Evolutionary conservation across 1,139 yeast species (phyloP), one percentile per base, ranked within the genome.

Genomic region (Blastobotrys raffinosifermentans): DNA sequence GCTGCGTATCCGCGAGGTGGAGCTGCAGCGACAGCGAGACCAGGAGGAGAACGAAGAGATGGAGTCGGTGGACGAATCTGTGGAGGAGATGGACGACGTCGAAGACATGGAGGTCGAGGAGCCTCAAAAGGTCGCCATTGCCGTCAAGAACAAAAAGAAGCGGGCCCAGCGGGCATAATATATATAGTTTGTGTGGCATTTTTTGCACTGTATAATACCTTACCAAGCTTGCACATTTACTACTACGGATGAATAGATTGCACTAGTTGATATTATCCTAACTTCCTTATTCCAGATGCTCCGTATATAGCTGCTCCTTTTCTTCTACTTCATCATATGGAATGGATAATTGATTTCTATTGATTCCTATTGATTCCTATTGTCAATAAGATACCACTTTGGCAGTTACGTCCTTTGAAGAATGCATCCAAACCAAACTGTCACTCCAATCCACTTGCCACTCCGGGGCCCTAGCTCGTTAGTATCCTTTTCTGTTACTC

Each of bases 1-100:
- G 61, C 73, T 91, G 68, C 81, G 78, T 66, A 76, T 86, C 75
- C 80, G 96, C 72, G 96, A 85, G 32, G 95, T 89, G 44, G 96
- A 89, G 69, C 67, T 86, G 52, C 80, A 86, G 60, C 77, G 86
- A 63, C 77, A 74, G 66, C 79, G 80, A 42, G 94, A 84, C 58
- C 77, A 67, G 62, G 80, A 69, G 38, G 73, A 63, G 56, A 71
- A 60, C 13, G 67, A 60, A 41, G 69, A 60, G 19, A 69, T 64
- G 38, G 36, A 19, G 8, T 16, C 21, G 17, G 77, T 67, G 35
- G 70, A 67, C 40, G 70, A 64, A 44, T 72, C 62, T 46, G 63
- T 56, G 46, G 70, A 54, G 51, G 63, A 47, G 64, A 65, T 46
- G 60, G 67, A 46, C 46, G 51, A 47, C 13, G 40, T 43, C 29